These are phyloP conservation scores for Hawksworthiomyces lignivorus DNA, from an alignment of 2,329 filamentous ascomycete genomes.

Conservation along the genomic window DNA sequence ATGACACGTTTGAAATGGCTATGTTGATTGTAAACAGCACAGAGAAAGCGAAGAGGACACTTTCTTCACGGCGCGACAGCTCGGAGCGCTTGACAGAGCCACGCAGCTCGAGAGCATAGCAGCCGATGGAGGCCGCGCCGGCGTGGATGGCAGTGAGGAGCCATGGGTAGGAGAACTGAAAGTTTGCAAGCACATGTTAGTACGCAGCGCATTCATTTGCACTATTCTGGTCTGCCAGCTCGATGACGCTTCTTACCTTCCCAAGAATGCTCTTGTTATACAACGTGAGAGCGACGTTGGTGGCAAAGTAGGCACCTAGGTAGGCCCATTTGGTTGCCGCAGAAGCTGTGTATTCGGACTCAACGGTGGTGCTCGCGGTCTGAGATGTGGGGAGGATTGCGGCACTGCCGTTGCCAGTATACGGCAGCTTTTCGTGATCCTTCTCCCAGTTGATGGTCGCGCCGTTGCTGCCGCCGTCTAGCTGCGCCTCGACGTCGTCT, in stretches of 20 bases:
- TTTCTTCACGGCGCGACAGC: conserved; percentile 44
- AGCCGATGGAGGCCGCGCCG: conserved; percentile 49
- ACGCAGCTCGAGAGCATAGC: conserved; percentile 41
- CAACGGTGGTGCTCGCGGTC: conserved; percentile 5
- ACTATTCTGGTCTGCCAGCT: too few species aligned
- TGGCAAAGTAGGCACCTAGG: conserved; percentile 19
- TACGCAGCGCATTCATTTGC: too few species aligned
- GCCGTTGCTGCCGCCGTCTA: neutral
- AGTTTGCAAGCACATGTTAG: neutral
- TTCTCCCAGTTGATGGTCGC: conserved; percentile 5
- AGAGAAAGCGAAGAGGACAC: conserved; percentile 51
- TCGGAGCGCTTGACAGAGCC: conserved; percentile 46
- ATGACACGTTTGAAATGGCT: conserved; percentile 56
- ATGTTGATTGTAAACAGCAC: conserved; percentile 57
- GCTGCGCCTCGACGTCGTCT: conserved; percentile 18
- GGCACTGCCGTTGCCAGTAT: neutral
- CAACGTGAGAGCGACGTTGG: conserved; percentile 17
- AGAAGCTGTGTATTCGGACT: conserved; percentile 23
- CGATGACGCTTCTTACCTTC: conserved; percentile 1
- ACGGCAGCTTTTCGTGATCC: conserved; percentile 1
- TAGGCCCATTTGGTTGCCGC: conserved; percentile 17
- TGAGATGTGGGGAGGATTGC: neutral
- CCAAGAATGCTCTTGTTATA: conserved; percentile 18
- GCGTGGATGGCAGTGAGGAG: conserved; percentile 52
- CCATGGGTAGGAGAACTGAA: conserved; percentile 53